Percentiles rank a stretch among this genome's conserved stretches.
phyloP scores from a whole-genome alignment of 805 yeast genomes.

The Candida schatavii region DNA sequence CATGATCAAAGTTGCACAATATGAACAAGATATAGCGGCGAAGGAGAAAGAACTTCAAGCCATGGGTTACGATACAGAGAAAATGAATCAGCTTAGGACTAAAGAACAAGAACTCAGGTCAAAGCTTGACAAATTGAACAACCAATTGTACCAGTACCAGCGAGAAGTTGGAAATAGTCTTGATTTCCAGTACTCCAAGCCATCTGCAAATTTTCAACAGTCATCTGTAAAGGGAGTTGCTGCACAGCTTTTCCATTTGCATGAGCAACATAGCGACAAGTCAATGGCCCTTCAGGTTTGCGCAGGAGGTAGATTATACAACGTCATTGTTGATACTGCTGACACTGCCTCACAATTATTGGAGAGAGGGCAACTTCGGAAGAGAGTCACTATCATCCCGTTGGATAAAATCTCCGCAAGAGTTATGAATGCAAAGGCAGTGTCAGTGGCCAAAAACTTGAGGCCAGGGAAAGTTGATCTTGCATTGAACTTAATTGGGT shows the following conservation, averaged over 20 bases:
- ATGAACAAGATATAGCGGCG: slow-evolving; percentile 34
- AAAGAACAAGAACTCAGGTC: slow-evolving; percentile 44
- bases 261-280: slow-evolving; percentile 52
- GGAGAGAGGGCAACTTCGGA: slow-evolving; percentile 71
- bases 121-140: slow-evolving; percentile 41
- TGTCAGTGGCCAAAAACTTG: slow-evolving; percentile 65
- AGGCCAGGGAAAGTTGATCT: slow-evolving; percentile 85
- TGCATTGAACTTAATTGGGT: slow-evolving; percentile 81
- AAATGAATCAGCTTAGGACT: slow-evolving; percentile 41
- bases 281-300: slow-evolving; percentile 87
- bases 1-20: slow-evolving; percentile 40
- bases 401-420: slow-evolving; percentile 76
- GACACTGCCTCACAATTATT: slow-evolving; percentile 78
- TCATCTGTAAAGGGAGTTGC: slow-evolving; percentile 80
- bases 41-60: slow-evolving; percentile 42
- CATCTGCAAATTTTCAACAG: slow-evolving; percentile 58
- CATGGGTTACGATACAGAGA: slow-evolving; percentile 56
- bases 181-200: slow-evolving; percentile 71
- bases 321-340: slow-evolving; percentile 88
- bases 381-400: slow-evolving; percentile 89
- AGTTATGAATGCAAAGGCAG: slow-evolving; percentile 47
- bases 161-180: slow-evolving; percentile 62
- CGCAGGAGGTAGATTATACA: slow-evolving; percentile 89
- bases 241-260: slow-evolving; percentile 74
- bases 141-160: slow-evolving; percentile 52